Conservation (phyloP, 176 grass and related monocot genomes). For the Microstegium vimineum region DNA sequence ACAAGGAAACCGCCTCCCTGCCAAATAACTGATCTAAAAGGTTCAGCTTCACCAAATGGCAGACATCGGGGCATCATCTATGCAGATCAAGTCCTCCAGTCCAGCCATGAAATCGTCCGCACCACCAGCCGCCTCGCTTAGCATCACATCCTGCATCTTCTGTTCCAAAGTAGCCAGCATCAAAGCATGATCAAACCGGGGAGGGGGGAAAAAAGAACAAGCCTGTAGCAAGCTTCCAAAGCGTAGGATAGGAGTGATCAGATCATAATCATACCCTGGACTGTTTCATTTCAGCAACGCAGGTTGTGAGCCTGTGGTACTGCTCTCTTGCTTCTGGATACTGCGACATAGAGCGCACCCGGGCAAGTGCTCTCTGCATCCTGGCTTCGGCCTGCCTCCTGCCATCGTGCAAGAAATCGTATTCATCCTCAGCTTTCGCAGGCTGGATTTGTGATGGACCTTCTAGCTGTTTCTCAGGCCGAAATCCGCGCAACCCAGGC, state of each 20-base stretch:
- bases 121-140: slow-evolving; percentile 32
- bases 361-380: slow-evolving; percentile 61
- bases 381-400: slow-evolving; percentile 77
- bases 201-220: background rate
- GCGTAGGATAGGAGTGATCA: background rate
- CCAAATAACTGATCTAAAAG: slow-evolving; percentile 12
- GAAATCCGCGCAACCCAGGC: slow-evolving; percentile 40
- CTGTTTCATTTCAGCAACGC: slow-evolving; percentile 66
- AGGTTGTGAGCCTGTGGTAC: slow-evolving; percentile 57
- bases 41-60: slow-evolving; percentile 41
- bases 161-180: slow-evolving; percentile 23
- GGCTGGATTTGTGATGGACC: slow-evolving; percentile 47
- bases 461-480: slow-evolving; percentile 43
- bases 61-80: slow-evolving; percentile 41
- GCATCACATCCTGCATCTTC: slow-evolving; percentile 48
- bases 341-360: slow-evolving; percentile 81
- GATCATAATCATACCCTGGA: slow-evolving; percentile 50
- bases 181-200: background rate
- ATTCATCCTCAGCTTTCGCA: slow-evolving; percentile 52
- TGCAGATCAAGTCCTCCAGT: slow-evolving; percentile 60
- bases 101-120: slow-evolving; percentile 59
- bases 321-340: slow-evolving; percentile 90
- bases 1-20: background rate
- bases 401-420: slow-evolving; percentile 75
- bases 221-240: background rate